These are phyloP conservation scores for Baorangia bicolor DNA, from an alignment of 768 basidiomycete species.

Conservation along the genomic window DNA sequence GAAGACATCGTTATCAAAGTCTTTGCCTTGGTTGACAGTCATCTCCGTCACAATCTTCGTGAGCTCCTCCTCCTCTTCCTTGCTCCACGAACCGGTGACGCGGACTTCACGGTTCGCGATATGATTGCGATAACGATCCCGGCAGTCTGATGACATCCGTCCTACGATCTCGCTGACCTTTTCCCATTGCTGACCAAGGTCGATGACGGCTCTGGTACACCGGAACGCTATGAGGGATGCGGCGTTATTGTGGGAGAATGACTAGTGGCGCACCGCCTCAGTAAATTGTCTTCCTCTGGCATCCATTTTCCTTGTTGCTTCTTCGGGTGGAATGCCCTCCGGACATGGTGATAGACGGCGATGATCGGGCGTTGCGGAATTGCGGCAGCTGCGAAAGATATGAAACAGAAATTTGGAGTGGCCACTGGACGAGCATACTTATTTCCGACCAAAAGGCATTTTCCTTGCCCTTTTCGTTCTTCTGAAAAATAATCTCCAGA, in stretches of 20 bases:
- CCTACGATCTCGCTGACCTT: conserved; percentile 70
- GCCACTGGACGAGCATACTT: conserved; percentile 45
- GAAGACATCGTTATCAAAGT: conserved; percentile 76
- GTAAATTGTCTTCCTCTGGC: conserved; percentile 57
- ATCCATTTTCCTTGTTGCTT: conserved; percentile 72
- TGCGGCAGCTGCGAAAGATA: conserved; percentile 50
- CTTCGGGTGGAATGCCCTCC: conserved; percentile 66
- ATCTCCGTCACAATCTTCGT: conserved; percentile 74
- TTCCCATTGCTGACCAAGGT: conserved; percentile 79
- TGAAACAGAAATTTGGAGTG: conserved; percentile 3
- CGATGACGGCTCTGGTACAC: conserved; percentile 56
- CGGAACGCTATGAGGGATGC: conserved; percentile 3
- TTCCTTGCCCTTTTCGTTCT: conserved; percentile 57
- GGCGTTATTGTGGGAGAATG: neutral
- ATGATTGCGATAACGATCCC: conserved; percentile 85
- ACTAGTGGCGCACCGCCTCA: conserved; percentile 52
- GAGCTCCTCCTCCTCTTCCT: conserved; percentile 74
- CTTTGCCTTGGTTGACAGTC: conserved; percentile 69
- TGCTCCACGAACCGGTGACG: conserved; percentile 70
- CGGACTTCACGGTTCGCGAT: conserved; percentile 66
- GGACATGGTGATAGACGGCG: conserved; percentile 81
- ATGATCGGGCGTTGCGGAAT: conserved; percentile 76
- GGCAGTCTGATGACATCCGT: conserved; percentile 76
- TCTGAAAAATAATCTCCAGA: conserved; percentile 64
- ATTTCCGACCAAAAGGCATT: conserved; percentile 79